These are phyloP conservation scores for Aureobasidium sp. DNA, from an alignment of 2,329 filamentous ascomycete species.

Conservation along the genomic window DNA sequence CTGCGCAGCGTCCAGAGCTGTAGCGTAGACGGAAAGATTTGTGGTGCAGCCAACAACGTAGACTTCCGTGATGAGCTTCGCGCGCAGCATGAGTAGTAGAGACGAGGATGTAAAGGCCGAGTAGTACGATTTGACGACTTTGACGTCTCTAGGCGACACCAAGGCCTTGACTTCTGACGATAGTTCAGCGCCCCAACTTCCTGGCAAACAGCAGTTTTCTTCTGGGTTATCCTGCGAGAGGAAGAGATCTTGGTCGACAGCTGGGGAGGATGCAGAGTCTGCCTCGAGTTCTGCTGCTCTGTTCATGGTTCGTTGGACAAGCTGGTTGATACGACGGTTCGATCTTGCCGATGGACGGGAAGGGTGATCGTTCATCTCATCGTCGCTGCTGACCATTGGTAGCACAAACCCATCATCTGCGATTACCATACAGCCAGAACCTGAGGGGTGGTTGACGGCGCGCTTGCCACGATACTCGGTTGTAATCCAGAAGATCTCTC, in stretches of 20 bases:
- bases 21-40: constrained; percentile 86
- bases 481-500: constrained; percentile 77
- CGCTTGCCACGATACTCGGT: constrained; percentile 53
- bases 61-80: constrained; percentile 80
- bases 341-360: neutral
- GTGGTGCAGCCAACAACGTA: constrained; percentile 82
- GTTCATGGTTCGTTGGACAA: constrained; percentile 17
- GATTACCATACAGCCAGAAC: constrained; percentile 11
- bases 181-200: constrained; percentile 44
- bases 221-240: constrained; percentile 33
- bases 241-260: constrained; percentile 41
- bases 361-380: neutral
- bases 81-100: constrained; percentile 69
- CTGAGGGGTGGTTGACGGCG: constrained; percentile 11
- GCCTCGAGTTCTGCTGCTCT: constrained; percentile 7
- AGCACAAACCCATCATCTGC: neutral
- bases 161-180: constrained; percentile 43
- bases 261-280: neutral
- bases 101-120: constrained; percentile 75
- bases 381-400: constrained; percentile 4
- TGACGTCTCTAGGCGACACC: constrained; percentile 47
- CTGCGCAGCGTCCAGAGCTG: constrained; percentile 79
- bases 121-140: constrained; percentile 69
- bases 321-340: constrained; percentile 3
- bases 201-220: constrained; percentile 36